phyloP scores from a whole-genome alignment of 1,284 basidiomycete genomes.

The Cryptococcus sp. region DNA sequence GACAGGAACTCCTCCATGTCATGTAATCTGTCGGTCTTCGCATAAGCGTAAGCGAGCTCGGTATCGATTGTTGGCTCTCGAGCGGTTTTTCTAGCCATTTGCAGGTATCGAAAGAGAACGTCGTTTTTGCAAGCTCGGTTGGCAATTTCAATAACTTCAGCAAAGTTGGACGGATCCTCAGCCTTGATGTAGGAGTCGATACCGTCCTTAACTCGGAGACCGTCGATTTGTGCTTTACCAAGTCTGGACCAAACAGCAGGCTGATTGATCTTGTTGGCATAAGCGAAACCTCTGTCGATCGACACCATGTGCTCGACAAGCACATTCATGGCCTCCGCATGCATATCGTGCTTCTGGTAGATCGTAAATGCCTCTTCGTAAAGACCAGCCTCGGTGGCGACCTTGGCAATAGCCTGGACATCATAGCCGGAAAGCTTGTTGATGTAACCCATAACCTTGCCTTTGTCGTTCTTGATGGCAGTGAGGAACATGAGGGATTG shows the following conservation, averaged over 20 bases:
- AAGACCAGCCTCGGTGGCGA: conserved; percentile 92
- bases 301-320: conserved; percentile 98
- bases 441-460: conserved; percentile 97
- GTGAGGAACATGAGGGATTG: conserved; percentile 94
- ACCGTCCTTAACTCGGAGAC: conserved; percentile 95
- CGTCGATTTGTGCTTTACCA: conserved; percentile 98
- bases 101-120: conserved; percentile 93
- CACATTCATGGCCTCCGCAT: conserved; percentile 93
- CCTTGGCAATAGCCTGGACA: conserved; percentile 88
- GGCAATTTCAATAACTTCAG: conserved; percentile 95
- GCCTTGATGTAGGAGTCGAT: conserved; percentile 99
- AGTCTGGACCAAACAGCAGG: conserved; percentile 96
- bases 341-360: conserved; percentile 91
- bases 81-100: conserved; percentile 98
- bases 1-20: conserved; percentile 99
- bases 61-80: conserved; percentile 98
- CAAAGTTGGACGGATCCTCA: conserved; percentile 90
- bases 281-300: conserved; percentile 93
- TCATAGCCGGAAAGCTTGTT: conserved; percentile 97
- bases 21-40: conserved; percentile 92
- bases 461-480: conserved; percentile 95
- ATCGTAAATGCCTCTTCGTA: conserved; percentile 96
- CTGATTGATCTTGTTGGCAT: conserved; percentile 93
- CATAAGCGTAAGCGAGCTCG: conserved; percentile 92
- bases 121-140: conserved; percentile 96